Conservation (phyloP, 2,329 filamentous ascomycete genomes). For the Aspergillus pseudoterreus region DNA sequence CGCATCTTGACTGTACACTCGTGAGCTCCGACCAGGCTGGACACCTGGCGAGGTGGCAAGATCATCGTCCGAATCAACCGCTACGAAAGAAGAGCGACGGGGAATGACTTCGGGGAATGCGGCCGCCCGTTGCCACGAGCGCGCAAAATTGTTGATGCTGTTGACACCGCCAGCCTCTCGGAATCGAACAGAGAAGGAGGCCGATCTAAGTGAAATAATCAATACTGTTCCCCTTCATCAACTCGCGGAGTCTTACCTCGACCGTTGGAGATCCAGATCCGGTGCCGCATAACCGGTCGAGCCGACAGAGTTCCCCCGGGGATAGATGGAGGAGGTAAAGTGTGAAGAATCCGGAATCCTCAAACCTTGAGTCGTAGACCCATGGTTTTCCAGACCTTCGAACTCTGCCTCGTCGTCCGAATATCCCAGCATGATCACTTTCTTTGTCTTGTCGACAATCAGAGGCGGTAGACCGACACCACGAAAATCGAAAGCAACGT, state of each 20-base stretch:
- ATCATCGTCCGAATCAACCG: slow-evolving; percentile 52
- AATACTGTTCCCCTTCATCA: not conserved
- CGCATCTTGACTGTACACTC: slow-evolving; percentile 24
- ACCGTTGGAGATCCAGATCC: slow-evolving; percentile 8
- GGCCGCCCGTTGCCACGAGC: slow-evolving; percentile 87
- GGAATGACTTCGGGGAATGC: slow-evolving; percentile 85
- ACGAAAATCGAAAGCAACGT: no score
- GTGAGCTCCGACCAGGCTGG: slow-evolving; percentile 17
- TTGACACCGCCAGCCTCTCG: slow-evolving; percentile 82
- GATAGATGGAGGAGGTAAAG: slow-evolving; percentile 8
- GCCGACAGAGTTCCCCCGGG: slow-evolving; percentile 32
- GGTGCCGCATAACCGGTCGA: slow-evolving; percentile 1
- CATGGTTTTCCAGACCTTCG: slow-evolving; percentile 2
- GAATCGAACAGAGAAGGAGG: slow-evolving; percentile 46
- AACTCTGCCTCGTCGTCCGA: not conserved
- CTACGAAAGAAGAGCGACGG: slow-evolving; percentile 69
- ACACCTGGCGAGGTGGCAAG: slow-evolving; percentile 19
- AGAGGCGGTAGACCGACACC: no score
- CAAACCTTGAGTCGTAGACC: slow-evolving; percentile 1
- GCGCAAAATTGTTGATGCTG: slow-evolving; percentile 88
- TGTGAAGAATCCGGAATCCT: slow-evolving; percentile 1
- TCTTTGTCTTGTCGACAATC: not conserved
- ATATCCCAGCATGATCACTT: slow-evolving; percentile 1
- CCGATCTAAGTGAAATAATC: slow-evolving; percentile 20
- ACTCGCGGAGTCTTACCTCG: slow-evolving; percentile 9